Conservation (phyloP, 306 rosid genomes). For the Prunus salicina region DNA sequence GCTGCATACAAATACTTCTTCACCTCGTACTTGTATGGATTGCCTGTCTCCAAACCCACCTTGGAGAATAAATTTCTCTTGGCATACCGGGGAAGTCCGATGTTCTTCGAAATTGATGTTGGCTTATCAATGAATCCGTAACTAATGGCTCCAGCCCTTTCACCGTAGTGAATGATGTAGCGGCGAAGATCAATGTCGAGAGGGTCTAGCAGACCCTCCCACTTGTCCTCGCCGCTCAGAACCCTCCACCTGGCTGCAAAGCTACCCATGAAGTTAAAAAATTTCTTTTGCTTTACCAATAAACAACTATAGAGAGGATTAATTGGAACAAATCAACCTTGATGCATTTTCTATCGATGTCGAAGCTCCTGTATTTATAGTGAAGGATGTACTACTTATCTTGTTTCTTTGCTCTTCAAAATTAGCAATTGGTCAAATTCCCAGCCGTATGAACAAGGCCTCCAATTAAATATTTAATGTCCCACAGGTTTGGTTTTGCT, state of each 20-base stretch:
- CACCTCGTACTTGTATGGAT: slow-evolving; percentile 42
- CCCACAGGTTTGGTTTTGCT: too few species aligned
- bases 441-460: too few species aligned
- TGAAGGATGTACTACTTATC: too few species aligned
- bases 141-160: slow-evolving; percentile 52
- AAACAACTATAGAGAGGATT: too few species aligned
- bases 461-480: too few species aligned
- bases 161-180: slow-evolving; percentile 53
- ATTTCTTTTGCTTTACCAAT: too few species aligned
- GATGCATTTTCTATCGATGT: too few species aligned
- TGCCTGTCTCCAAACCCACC: slow-evolving; percentile 34
- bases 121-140: slow-evolving; percentile 45
- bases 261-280: too few species aligned
- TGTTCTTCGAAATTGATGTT: slow-evolving; percentile 24
- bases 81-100: slow-evolving; percentile 34
- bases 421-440: too few species aligned
- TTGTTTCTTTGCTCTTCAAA: too few species aligned
- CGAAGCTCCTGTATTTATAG: too few species aligned
- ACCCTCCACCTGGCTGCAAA: slow-evolving; percentile 33
- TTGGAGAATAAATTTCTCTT: slow-evolving; percentile 44
- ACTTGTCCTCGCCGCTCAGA: slow-evolving; percentile 42
- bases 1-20: slow-evolving; percentile 47
- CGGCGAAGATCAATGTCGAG: slow-evolving; percentile 48
- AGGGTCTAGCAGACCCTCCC: slow-evolving; percentile 51
- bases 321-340: too few species aligned